Conservation (phyloP, 176 grass and related monocot genomes). For the barley (Hordeum vulgare) region DNA sequence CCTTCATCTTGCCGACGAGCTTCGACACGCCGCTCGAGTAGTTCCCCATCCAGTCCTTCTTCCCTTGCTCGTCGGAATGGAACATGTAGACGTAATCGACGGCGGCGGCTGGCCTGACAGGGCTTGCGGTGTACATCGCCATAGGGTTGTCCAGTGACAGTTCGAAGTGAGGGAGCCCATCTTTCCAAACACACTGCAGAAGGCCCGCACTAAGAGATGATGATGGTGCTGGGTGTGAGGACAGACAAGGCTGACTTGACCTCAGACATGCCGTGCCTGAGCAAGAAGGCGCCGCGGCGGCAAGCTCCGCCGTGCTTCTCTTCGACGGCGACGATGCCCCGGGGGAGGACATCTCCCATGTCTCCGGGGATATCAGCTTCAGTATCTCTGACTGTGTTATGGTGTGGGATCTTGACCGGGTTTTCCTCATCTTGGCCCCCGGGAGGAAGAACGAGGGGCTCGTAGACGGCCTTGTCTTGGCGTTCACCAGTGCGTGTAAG, state of each 20-base stretch:
- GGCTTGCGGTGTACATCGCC: conserved; percentile 44
- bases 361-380: conserved; percentile 35
- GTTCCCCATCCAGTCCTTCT: conserved; percentile 43
- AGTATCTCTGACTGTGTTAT: conserved; percentile 44
- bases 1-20: conserved; percentile 71
- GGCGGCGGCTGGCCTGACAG: conserved; percentile 26
- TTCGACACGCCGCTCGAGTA: conserved; percentile 24
- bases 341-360: conserved; percentile 28
- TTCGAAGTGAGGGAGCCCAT: conserved; percentile 55
- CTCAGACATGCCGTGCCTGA: conserved; percentile 4
- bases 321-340: background rate
- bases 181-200: conserved; percentile 60
- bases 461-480: conserved; percentile 19
- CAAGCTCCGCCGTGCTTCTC: background rate
- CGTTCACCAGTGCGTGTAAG: conserved; percentile 42
- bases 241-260: conserved; percentile 20
- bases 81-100: conserved; percentile 67
- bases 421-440: conserved; percentile 30
- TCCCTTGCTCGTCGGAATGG: conserved; percentile 36
- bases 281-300: conserved; percentile 13
- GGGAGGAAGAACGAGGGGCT: conserved; percentile 29
- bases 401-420: conserved; percentile 25
- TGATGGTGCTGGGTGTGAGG: conserved; percentile 22
- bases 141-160: conserved; percentile 44
- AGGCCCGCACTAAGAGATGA: conserved; percentile 50